A percentile compares a stretch with the other conserved stretches of the same genome.
These are phyloP conservation scores for Sphaceloma murrayae DNA, from an alignment of 2,329 filamentous ascomycete genomes.

Conservation along the genomic window DNA sequence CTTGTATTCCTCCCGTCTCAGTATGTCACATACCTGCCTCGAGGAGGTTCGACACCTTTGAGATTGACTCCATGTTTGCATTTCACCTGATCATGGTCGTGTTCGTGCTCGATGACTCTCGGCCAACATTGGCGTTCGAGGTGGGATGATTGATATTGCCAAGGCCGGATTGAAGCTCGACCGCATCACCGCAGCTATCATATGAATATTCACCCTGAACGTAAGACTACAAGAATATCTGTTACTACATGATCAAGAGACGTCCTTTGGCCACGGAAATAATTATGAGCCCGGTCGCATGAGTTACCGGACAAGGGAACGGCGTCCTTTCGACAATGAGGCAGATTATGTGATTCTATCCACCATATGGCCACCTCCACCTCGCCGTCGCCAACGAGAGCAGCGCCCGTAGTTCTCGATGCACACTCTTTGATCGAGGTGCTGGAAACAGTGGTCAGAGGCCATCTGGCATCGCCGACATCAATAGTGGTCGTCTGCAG, in stretches of 20 bases:
- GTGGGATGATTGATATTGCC: neutral
- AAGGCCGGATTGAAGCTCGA: neutral
- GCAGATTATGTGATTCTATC: too few species aligned
- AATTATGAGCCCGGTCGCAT: too few species aligned
- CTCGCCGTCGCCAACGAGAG: neutral
- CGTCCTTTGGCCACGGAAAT: too few species aligned
- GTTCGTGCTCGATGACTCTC: too few species aligned
- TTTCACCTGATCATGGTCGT: neutral
- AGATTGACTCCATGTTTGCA: constrained; percentile 79
- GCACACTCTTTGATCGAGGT: constrained; percentile 40
- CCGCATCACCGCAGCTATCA: neutral
- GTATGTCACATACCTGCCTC: constrained; percentile 63
- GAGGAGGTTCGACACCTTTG: constrained; percentile 83
- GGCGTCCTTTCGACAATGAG: too few species aligned
- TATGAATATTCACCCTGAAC: too few species aligned
- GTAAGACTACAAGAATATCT: too few species aligned
- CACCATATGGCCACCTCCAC: constrained; percentile 3
- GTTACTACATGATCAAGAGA: too few species aligned
- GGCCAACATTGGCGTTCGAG: neutral
- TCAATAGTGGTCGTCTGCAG: constrained; percentile 65
- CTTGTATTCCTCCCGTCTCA: constrained; percentile 8
- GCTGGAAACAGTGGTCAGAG: constrained; percentile 53
- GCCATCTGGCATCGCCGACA: constrained; percentile 45
- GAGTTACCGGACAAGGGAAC: too few species aligned
- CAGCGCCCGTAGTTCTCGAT: constrained; percentile 34